Evolutionary conservation across 2,329 filamentous ascomycete genomes (phyloP).

Genomic region (Aspergillus cejpii): DNA sequence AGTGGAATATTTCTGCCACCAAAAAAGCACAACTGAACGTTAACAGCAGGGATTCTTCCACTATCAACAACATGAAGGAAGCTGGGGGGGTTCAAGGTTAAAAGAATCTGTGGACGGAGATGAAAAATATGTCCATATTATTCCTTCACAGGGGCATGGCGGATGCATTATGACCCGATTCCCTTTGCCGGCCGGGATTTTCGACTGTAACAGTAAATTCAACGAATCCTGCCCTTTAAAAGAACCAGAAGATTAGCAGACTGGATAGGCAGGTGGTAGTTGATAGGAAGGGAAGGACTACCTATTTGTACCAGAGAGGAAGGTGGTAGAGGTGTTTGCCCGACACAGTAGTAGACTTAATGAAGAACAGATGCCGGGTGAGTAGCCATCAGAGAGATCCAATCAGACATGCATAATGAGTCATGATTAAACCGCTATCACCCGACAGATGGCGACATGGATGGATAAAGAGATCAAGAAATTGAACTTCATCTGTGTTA

Average conservation of each 20-base stretch:
- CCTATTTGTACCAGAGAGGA: slow-evolving; percentile 10
- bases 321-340: slow-evolving; percentile 8
- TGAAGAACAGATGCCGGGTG: background rate
- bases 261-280: slow-evolving; percentile 7
- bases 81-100: too few relatives aligned
- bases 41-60: background rate
- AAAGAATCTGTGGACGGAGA: too few relatives aligned
- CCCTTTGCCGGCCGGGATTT: background rate
- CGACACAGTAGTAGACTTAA: background rate
- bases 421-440: too few relatives aligned
- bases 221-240: background rate
- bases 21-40: background rate
- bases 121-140: background rate
- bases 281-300: background rate
- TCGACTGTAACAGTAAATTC: background rate
- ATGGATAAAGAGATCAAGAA: too few relatives aligned
- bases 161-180: background rate
- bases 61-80: background rate
- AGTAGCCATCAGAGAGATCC: background rate
- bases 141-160: background rate
- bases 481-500: too few relatives aligned
- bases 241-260: background rate
- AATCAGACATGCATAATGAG: background rate
- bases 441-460: too few relatives aligned
- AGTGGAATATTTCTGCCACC: background rate